phyloP scores from a whole-genome alignment of 495 filamentous ascomycete genomes.

The Aspergillus carlsbadensis region DNA sequence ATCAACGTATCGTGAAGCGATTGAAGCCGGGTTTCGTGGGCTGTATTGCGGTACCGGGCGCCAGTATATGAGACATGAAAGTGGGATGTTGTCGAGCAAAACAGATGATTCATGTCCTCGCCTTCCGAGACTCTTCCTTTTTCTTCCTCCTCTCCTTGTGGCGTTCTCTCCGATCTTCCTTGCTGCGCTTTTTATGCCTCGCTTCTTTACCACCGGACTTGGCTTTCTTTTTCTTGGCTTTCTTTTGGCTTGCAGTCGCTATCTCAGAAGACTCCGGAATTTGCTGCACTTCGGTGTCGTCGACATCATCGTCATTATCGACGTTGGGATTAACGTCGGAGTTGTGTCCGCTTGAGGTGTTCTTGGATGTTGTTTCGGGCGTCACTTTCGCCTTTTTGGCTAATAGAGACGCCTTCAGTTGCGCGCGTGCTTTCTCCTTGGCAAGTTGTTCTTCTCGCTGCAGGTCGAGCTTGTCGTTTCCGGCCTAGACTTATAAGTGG shows the following conservation, averaged over 20 bases:
- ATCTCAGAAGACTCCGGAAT: neutral
- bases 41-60: neutral
- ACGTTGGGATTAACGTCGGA: conserved; percentile 23
- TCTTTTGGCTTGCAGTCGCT: conserved; percentile 13
- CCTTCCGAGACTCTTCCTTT: conserved; percentile 27
- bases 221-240: conserved; percentile 19
- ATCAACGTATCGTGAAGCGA: no score
- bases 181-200: conserved; percentile 32
- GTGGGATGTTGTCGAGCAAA: neutral
- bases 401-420: conserved; percentile 47
- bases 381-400: conserved; percentile 32
- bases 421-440: conserved; percentile 50
- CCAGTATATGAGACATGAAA: no score
- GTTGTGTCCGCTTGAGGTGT: conserved; percentile 20
- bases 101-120: conserved; percentile 17
- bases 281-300: conserved; percentile 12
- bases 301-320: conserved; percentile 22
- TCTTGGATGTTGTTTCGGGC: conserved; percentile 17
- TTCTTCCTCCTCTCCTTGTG: conserved; percentile 41
- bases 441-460: conserved; percentile 53
- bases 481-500: conserved; percentile 42
- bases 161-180: conserved; percentile 24
- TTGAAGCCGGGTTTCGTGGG: neutral
- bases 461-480: conserved; percentile 61
- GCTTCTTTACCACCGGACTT: conserved; percentile 21